These are phyloP conservation scores for Nothophaeocryptopus gaeumannii DNA, from an alignment of 2,329 filamentous ascomycete genomes.

Conservation along the genomic window DNA sequence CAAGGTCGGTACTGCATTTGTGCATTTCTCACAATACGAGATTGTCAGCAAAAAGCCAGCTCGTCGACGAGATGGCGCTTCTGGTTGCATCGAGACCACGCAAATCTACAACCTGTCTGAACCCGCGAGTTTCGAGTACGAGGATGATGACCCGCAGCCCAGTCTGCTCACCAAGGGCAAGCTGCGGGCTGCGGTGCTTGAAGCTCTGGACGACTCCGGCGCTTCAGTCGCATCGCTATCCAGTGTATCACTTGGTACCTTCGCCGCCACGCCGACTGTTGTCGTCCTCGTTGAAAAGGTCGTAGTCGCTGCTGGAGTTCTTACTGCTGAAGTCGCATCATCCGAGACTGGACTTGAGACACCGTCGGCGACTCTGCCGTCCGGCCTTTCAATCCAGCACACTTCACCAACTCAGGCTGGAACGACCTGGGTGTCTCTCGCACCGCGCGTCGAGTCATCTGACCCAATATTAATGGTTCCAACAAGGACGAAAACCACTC, in stretches of 20 bases:
- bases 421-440: constrained; percentile 18
- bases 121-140: constrained; percentile 39
- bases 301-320: constrained; percentile 29
- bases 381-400: constrained; percentile 15
- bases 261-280: constrained; percentile 42
- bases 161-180: constrained; percentile 24
- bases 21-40: constrained; percentile 45
- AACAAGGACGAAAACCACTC: constrained; percentile 10
- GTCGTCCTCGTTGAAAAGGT: constrained; percentile 42
- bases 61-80: constrained; percentile 28
- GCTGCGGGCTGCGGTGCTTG: constrained; percentile 36
- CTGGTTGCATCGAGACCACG: constrained; percentile 35
- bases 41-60: constrained; percentile 36
- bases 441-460: constrained; percentile 28
- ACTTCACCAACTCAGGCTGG: constrained; percentile 20
- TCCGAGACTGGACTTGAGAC: constrained; percentile 19
- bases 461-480: constrained; percentile 22
- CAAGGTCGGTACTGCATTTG: constrained; percentile 38
- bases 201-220: constrained; percentile 23
- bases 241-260: constrained; percentile 33
- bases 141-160: constrained; percentile 34
- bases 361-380: constrained; percentile 26
- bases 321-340: constrained; percentile 13
- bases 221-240: neutral
- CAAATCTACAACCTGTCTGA: constrained; percentile 35